Percentiles rank a stretch among this genome's conserved stretches.
Conservation (phyloP, 2,329 filamentous ascomycete genomes). For the Trichoderma brevicompactum region DNA sequence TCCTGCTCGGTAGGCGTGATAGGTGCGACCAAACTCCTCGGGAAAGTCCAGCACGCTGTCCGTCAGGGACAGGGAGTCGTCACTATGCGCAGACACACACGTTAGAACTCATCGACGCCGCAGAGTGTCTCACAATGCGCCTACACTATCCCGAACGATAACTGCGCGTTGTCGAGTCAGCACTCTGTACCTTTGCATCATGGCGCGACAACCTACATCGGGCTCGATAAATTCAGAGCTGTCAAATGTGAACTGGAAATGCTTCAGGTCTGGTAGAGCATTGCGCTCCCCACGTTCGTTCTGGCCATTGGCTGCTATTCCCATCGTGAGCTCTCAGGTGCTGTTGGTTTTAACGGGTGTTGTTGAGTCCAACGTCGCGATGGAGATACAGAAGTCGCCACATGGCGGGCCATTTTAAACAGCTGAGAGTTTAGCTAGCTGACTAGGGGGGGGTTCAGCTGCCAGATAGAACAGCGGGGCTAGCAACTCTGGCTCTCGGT, state of each 20-base stretch:
- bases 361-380: slow-evolving; percentile 3
- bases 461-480: slow-evolving; percentile 7
- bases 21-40: slow-evolving; percentile 42
- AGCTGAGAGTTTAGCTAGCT: not conserved
- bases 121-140: not conserved
- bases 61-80: slow-evolving; percentile 39
- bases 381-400: not conserved
- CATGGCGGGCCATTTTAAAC: slow-evolving; percentile 18
- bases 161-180: slow-evolving; percentile 8
- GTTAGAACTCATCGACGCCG: not conserved
- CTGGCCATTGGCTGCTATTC: not conserved
- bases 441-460: slow-evolving; percentile 9
- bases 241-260: slow-evolving; percentile 44
- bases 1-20: slow-evolving; percentile 28
- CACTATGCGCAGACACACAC: not conserved
- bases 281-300: not conserved
- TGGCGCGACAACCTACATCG: slow-evolving; percentile 38
- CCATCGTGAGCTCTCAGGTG: not conserved
- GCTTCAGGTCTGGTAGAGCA: slow-evolving; percentile 7
- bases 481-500: not conserved
- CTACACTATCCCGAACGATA: not conserved
- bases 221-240: slow-evolving; percentile 40
- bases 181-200: not conserved
- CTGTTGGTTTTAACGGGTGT: not conserved
- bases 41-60: slow-evolving; percentile 49